Evolutionary conservation across 2,329 filamentous ascomycete species (phyloP).

Genomic region (Cephalotrichum gorgonifer): DNA sequence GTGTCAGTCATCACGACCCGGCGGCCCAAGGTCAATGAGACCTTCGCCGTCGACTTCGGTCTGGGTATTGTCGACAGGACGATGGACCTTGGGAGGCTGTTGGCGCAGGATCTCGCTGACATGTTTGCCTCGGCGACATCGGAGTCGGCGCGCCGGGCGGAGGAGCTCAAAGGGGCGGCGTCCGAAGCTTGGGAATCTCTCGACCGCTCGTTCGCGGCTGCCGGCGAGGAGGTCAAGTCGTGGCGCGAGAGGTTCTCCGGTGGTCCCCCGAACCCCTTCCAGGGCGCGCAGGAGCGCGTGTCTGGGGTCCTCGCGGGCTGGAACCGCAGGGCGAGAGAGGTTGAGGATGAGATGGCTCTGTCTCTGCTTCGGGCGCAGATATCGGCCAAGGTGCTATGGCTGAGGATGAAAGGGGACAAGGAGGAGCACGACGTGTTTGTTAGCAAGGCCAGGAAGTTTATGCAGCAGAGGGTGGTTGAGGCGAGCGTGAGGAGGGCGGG

Average conservation of each 20-base stretch:
- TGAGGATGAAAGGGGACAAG: slow-evolving; percentile 38
- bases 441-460: slow-evolving; percentile 32
- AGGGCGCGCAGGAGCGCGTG: background rate
- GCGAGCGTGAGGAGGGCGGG: background rate
- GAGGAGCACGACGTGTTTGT: slow-evolving; percentile 36
- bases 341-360: slow-evolving; percentile 30
- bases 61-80: slow-evolving; percentile 32
- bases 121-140: background rate
- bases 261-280: background rate
- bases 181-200: background rate
- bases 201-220: background rate
- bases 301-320: slow-evolving; percentile 4
- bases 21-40: slow-evolving; percentile 50
- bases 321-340: slow-evolving; percentile 13
- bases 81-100: slow-evolving; percentile 17
- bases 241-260: background rate
- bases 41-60: slow-evolving; percentile 50
- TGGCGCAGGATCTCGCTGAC: background rate
- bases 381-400: slow-evolving; percentile 45
- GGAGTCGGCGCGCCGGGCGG: background rate
- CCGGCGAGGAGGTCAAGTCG: background rate
- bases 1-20: slow-evolving; percentile 47
- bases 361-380: slow-evolving; percentile 43
- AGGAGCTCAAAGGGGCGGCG: background rate
- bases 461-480: slow-evolving; percentile 10